Base-by-base conservation (phyloP, 2,329 filamentous ascomycete species). In the Aspergillus chevalieri region DNA sequence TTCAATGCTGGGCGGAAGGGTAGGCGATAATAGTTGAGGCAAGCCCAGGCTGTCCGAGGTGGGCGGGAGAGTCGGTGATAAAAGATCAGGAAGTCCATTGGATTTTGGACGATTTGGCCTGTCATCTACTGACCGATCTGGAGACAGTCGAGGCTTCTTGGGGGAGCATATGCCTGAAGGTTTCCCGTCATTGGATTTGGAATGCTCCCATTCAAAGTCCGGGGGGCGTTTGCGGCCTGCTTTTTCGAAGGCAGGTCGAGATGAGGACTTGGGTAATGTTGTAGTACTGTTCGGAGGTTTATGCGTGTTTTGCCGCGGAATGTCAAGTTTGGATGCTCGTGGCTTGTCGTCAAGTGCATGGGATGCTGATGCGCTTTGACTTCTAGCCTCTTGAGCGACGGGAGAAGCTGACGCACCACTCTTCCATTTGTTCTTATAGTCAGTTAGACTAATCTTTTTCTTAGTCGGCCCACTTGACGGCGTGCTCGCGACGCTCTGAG, bases 371-470 rank as follows among this genome's bases (percentile, higher is more conserved):
- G 36, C 47, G 34, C 49, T 54, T 39, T 61, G 58, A 38, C 46
- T 52, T 34, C 45, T 30, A 30, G 47, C 42, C 48, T 64, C 58
- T 39, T 59, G 60, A 43, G 49, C 53, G 42, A 63, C 53, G 14
- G 64, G 60, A 14, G 59, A 58, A 5, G 60, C 52, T 15, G 57
- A 60, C 9, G 65, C 51, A 8, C 61, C 65, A 39, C 62, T 69
- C 48, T 66, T 72, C 52, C 68, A 75, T 61, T 81, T 81, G 52
- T 75, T 79, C 65, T 80, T 83, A 65, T 84, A 85, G 36, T 79
- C 80, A 39, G 74, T 78, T 47, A 84, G 65, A 48, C 72, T 82
- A 52, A 84, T 83, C 65, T 82, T 84, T 70, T 82, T 84, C 68
- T 80, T 83, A 21, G 64, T 53, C 17, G 73, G 72, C 10, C 57